Conservation (phyloP, 1,284 basidiomycete genomes). For the Cryptococcus floricola region DNA sequence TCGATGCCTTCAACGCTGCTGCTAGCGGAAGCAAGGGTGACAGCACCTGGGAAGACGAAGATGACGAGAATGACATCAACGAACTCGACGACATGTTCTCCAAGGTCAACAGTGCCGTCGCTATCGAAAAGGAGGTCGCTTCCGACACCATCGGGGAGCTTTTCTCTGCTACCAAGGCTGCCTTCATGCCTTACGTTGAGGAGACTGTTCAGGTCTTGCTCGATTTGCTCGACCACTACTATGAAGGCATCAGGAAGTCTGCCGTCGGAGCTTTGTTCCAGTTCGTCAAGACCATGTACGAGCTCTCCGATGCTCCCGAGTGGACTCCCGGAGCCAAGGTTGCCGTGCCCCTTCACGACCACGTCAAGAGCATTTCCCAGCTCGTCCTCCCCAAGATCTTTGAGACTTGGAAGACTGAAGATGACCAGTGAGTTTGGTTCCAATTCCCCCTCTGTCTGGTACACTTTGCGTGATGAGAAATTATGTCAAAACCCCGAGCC, state of each 20-base stretch:
- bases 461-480: conserved; percentile 57
- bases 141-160: conserved; percentile 93
- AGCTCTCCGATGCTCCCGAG: conserved; percentile 72
- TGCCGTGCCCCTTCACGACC: conserved; percentile 62
- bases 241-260: conserved; percentile 96
- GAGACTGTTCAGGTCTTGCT: conserved; percentile 74
- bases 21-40: conserved; percentile 60
- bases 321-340: conserved; percentile 73
- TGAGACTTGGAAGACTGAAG: conserved; percentile 89
- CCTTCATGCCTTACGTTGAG: conserved; percentile 80
- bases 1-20: conserved; percentile 61
- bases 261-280: conserved; percentile 85
- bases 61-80: conserved; percentile 74
- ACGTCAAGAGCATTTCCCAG: conserved; percentile 76
- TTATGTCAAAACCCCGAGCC: conserved; percentile 66
- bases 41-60: conserved; percentile 59
- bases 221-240: conserved; percentile 84
- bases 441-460: background rate
- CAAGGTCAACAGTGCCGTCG: conserved; percentile 87
- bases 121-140: conserved; percentile 99
- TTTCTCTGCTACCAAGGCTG: conserved; percentile 73
- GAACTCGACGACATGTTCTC: conserved; percentile 66
- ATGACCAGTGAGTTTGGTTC: conserved; percentile 80
- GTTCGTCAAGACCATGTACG: conserved; percentile 88
- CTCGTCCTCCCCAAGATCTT: conserved; percentile 73